These are phyloP conservation scores for Phaeosphaeria sp. DNA, from an alignment of 2,329 filamentous ascomycete genomes.

Conservation along the genomic window DNA sequence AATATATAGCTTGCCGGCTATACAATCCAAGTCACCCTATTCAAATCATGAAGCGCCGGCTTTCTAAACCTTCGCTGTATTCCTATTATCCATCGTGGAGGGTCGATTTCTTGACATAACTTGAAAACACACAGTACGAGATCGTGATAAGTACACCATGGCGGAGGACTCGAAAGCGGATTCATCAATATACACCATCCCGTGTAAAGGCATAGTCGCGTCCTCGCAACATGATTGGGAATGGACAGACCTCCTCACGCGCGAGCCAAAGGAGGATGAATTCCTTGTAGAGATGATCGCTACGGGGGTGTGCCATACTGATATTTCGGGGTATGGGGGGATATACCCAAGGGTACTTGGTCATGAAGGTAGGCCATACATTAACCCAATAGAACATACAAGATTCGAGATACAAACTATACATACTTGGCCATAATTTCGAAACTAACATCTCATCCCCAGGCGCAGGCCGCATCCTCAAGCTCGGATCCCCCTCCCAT, in stretches of 20 bases:
- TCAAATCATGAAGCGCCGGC: not conserved
- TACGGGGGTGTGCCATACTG: slow-evolving; percentile 64
- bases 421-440: not conserved
- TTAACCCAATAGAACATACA: not conserved
- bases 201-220: slow-evolving; percentile 22
- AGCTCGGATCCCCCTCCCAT: slow-evolving; percentile 47
- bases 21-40: not conserved
- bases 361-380: slow-evolving; percentile 55
- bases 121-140: no score
- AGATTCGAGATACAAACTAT: not conserved
- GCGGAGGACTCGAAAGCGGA: not conserved
- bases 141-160: no score
- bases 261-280: slow-evolving; percentile 54
- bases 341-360: slow-evolving; percentile 58
- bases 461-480: slow-evolving; percentile 58
- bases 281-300: slow-evolving; percentile 62
- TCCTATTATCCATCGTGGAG: no score
- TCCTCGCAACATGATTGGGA: slow-evolving; percentile 22
- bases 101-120: no score
- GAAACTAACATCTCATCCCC: slow-evolving; percentile 2
- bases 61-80: no score
- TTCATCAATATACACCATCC: slow-evolving; percentile 13
- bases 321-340: slow-evolving; percentile 42
- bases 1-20: slow-evolving; percentile 6
- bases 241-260: slow-evolving; percentile 19